These are phyloP conservation scores for Aspergillus incahuasiensis DNA, from an alignment of 495 filamentous ascomycete genomes.

Conservation along the genomic window DNA sequence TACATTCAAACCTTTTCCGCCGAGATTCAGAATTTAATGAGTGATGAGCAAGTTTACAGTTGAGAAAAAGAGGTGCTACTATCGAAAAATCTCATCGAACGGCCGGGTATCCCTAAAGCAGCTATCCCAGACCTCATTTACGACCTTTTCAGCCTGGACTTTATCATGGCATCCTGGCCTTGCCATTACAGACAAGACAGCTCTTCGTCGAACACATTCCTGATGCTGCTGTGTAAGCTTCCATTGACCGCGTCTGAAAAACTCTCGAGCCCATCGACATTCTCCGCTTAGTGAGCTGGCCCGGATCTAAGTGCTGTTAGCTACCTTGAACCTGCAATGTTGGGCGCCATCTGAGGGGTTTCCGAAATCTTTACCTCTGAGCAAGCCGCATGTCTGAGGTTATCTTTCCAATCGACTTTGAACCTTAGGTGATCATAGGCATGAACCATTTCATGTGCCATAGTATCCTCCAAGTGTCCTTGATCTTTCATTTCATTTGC, in stretches of 20 bases:
- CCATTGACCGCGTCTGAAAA: constrained; percentile 78
- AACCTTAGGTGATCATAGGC: constrained; percentile 91
- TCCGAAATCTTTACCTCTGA: constrained; percentile 72
- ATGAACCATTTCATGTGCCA: constrained; percentile 97
- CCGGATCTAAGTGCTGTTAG: constrained; percentile 60
- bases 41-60: neutral
- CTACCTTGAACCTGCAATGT: neutral
- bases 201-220: constrained; percentile 79
- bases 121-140: constrained; percentile 96
- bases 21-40: neutral
- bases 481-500: constrained; percentile 76
- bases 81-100: constrained; percentile 95
- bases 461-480: constrained; percentile 81
- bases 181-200: constrained; percentile 66
- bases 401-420: constrained; percentile 74
- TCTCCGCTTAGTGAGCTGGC: constrained; percentile 89
- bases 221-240: constrained; percentile 88
- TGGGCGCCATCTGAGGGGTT: neutral
- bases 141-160: constrained; percentile 76
- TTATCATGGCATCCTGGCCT: constrained; percentile 81
- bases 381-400: constrained; percentile 86
- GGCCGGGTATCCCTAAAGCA: constrained; percentile 92
- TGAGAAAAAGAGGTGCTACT: constrained; percentile 28
- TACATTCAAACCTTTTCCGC: constrained; percentile 2
- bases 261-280: constrained; percentile 85